Base-by-base conservation (phyloP, 805 yeast species). In the Candida qinlingensis region DNA sequence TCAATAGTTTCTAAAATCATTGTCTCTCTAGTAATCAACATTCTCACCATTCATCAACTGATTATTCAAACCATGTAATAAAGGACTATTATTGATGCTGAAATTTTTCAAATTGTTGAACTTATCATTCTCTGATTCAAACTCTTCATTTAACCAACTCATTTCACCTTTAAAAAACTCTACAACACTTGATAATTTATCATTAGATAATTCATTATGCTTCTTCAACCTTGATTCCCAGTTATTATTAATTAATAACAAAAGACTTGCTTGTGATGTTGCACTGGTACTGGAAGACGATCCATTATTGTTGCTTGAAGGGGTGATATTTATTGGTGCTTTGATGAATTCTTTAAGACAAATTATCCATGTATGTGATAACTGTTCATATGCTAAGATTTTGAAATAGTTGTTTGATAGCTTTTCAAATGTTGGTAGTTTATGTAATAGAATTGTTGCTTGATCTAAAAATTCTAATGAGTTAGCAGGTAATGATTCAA, bases 371-470 rank as follows among this genome's bases (percentile, higher is more conserved):
- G 83, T 80, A 45, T 75, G 72, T 13, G 79, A 71, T 12, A 83
- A 68, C 61, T 83, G 86, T 54, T 79, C 83, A 60, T 79, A 82
- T 5, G 86, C 85, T 59, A 76, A 66, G 47, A 59, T 58, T 52
- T 70, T 73, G 52, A 64, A 65, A 31, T 64, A 63, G 56, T 75
- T 75, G 56, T 75, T 65, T 9, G 59, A 70, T 10, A 61, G 52
- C 37, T 79, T 78, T 41, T 78, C 58, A 69, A 90, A 88, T 39
- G 72, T 73, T 7, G 96, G 96, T 45, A 86, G 68, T 45, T 74
- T 74, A 57, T 79, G 82, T 46, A 87, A 72, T 45, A 84, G 67
- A 41, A 68, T 65, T 1, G 88, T 77, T 43, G 87, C 77, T 46
- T 72, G 75, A 61, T 82, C 81, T 44, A 88, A 72, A 58, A 85